Base-by-base conservation (phyloP, 169 alveolate genomes). In the Plasmodium sp. region DNA sequence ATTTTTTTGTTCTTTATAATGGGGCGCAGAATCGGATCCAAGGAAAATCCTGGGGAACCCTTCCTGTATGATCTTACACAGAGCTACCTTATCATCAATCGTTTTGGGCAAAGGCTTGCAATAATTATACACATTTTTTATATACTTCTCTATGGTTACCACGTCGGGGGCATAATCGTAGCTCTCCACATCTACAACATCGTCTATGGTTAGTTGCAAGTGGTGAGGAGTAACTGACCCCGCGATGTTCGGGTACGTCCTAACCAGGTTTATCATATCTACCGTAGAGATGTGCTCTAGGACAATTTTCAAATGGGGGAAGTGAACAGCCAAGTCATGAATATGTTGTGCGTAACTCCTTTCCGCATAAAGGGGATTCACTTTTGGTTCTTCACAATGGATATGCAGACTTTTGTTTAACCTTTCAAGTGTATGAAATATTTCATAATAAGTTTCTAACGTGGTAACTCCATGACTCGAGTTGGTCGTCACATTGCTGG, bases 11-110 rank as follows among this genome's bases (percentile, higher is more conserved):
- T 56, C 80, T 71, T 95, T 95, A 79, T 93, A 45, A 77, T 96
- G 98, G 31, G 98, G 98, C 31, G 98, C 98, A 7, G 98, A 96
- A 93, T 96, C 98, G n/a, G 98, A 96, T 33, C 98, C 98, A 45
- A 96, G 86, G 93, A 94, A 96, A 16, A 96, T 36, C 72, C 95
- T 92, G 12, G 96, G 95, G 43, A 41, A 92, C 31, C 48, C 84
- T 71, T 92, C 90, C 84, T 84, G 56, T 79, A 92, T 83, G 34
- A 84, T 81, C 71, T 85, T 56, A 83, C 93, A 81, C 94, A 96
- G 84, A 9, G 97, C 97, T n/a, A 85, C 92, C 83, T 96, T 84
- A 45, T 96, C 97, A 33, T 92, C 96, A 22, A 79, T 54, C 12
- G 93, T 71, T 80, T 96, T 96, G 0, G 98, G 96, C 92, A 96